These are phyloP conservation scores for Botrytis tulipae DNA, from an alignment of 2,329 filamentous ascomycete species.

Conservation along the genomic window DNA sequence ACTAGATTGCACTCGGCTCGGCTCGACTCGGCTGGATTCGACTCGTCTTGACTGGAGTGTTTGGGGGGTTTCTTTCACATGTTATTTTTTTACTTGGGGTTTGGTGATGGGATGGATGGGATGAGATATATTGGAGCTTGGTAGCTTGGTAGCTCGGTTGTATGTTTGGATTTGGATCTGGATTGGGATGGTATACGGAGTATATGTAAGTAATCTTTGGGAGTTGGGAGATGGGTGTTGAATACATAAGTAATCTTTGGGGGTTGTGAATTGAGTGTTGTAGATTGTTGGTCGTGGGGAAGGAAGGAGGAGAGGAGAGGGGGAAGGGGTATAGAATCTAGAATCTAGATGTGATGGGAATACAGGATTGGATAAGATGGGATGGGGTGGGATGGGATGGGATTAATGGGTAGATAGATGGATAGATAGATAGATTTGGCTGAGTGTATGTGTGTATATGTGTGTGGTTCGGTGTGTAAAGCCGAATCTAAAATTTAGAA, in stretches of 20 bases:
- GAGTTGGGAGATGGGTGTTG: too few species aligned
- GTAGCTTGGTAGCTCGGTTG: background rate
- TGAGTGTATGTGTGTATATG: background rate
- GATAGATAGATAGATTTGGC: background rate
- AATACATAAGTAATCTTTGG: too few species aligned
- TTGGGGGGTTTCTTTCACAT: background rate
- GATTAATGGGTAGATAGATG: background rate
- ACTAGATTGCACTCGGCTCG: background rate
- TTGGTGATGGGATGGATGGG: too few species aligned
- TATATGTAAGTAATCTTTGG: too few species aligned
- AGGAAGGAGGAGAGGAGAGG: too few species aligned
- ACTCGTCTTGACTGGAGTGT: background rate
- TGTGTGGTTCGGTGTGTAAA: background rate
- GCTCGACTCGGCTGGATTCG: background rate
- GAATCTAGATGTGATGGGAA: background rate
- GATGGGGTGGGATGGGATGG: background rate
- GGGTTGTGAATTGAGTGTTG: background rate
- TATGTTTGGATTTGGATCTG: background rate
- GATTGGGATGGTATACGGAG: too few species aligned
- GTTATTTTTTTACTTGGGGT: background rate
- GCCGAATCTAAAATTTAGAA: background rate
- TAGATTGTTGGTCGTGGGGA: background rate
- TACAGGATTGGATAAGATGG: too few species aligned
- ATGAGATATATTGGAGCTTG: too few species aligned
- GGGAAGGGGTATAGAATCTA: background rate